Evolutionary conservation across 2,329 filamentous ascomycete genomes (phyloP), one percentile per base, ranked within the genome.

Genomic region (Hymenoscyphus linearis): DNA sequence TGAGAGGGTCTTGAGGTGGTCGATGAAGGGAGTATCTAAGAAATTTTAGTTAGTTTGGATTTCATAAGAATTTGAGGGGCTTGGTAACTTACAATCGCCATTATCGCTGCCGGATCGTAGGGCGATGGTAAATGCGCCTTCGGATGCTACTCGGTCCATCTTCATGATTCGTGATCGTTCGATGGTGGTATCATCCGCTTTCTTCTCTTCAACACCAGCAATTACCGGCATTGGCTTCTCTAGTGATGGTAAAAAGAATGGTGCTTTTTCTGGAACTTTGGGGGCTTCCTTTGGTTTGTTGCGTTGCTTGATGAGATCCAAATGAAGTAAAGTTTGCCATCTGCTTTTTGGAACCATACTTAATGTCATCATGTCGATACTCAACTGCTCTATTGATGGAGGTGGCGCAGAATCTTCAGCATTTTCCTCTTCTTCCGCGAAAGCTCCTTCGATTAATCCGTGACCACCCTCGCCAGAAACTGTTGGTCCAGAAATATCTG

Each of bases 231-330:
- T 50, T 2, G 68, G 62, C 35, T 69, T 70, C 13, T 81, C 80
- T 4, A 88, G 78, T 0, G 88, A 88, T 0, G 92, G 91, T 3
- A 98, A 80, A 80, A 98, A 98, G 80, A 98, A 98, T 0, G 95
- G 96, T 0, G 93, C 93, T 72, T 96, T 96, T 73, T 97, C 91
- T 0, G 95, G 95, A 6, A 86, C 84, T 76, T 97, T 97, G 16
- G 93, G 93, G 0, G 93, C 85, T 74, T 97, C 92, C 66, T 86
- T 93, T 0, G 96, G 95, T 75, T 95, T 96, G 76, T 99, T 99
- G 64, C 95, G 89, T 75, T 92, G 85, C 77, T 77, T 90, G 73
- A 99, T 96, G 27, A 92, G 78, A 71, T 99, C 95, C 2, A 99
- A 82, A 74, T 99, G 91, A 31, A 99, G 80, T 14, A 99, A 80